Base-by-base conservation (phyloP, 2,329 filamentous ascomycete genomes). In the Colletotrichum musicola region DNA sequence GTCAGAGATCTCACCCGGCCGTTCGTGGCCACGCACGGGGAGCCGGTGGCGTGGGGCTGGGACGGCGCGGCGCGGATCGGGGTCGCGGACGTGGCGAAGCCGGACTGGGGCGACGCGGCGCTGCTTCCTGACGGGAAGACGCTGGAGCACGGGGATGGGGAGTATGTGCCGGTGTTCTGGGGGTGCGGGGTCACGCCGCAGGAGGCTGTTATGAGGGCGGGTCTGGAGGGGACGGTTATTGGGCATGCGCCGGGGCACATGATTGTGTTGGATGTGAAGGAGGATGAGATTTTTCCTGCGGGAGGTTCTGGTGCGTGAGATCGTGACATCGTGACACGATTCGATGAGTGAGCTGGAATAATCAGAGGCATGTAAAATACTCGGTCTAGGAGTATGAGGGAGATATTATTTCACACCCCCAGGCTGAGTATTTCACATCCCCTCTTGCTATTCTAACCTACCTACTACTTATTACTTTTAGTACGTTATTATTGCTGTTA, bases 131-230 rank as follows among this genome's bases (percentile, higher is more conserved):
- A 83, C 35, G 86, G 84, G 0, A 73, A 76, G 59, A 75, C 77
- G 1, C 72, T 75, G 16, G 77, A 76, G 14, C 55, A 47, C 4
- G 18, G 57, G 14, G 77, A 77, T 20, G 78, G 81, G 14, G 80
- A 83, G 2, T 79, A 84, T 27, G 80, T 89, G 35, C 87, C 86
- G 0, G 83, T 89, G 4, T 89, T 89, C 71, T 88, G 89, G 88
- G 89, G 87, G 0, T 92, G 89, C 73, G 89, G 89, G 40, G 89
- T 91, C 12, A 91, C 89, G 44, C 89, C 90, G 1, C 89, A 91
- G 74, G 85, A 90, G 73, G 89, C 88, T 14, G 86, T 91, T 1
- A 85, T 89, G 82, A 81, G 80, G 64, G 86, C 88, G 5, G 78
- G 75, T 7, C 73, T 90, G 53, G 73, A 85, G 54, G 89, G 89